Percentiles rank a stretch among this genome's conserved stretches.
phyloP scores from a whole-genome alignment of 441 rosid genomes.

The Lepidium campestre region DNA sequence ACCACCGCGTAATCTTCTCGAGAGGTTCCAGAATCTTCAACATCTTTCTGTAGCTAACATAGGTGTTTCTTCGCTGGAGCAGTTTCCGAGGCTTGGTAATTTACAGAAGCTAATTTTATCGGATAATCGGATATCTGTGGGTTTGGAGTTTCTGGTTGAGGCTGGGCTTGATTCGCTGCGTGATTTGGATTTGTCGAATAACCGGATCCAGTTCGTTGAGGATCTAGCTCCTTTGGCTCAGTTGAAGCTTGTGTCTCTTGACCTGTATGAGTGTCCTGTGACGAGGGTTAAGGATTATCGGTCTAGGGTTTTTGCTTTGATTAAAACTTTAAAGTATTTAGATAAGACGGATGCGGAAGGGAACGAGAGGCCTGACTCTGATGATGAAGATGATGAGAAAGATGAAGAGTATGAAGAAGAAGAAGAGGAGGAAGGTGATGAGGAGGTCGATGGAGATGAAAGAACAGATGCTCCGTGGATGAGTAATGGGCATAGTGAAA shows the following conservation, averaged over 20 bases:
- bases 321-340: constrained; percentile 61
- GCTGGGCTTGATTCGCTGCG: constrained; percentile 60
- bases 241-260: constrained; percentile 59
- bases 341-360: constrained; percentile 71
- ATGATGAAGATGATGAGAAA: constrained; percentile 15
- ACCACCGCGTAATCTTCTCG: constrained; percentile 50
- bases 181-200: constrained; percentile 63
- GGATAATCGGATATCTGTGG: constrained; percentile 63
- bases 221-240: constrained; percentile 66
- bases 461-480: constrained; percentile 20
- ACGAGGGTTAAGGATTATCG: constrained; percentile 67
- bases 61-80: constrained; percentile 61
- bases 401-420: constrained; percentile 11
- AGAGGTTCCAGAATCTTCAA: constrained; percentile 57
- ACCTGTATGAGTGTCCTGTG: constrained; percentile 71
- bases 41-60: constrained; percentile 61
- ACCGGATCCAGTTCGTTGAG: constrained; percentile 62
- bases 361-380: constrained; percentile 71
- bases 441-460: constrained; percentile 50
- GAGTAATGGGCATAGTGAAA: constrained; percentile 16
- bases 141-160: constrained; percentile 52
- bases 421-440: constrained; percentile 40
- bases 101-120: constrained; percentile 58
- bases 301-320: constrained; percentile 69
- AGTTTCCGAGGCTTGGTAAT: constrained; percentile 49